These are phyloP conservation scores for Candida frijolesensis DNA, from an alignment of 1,139 yeast genomes.

Conservation along the genomic window DNA sequence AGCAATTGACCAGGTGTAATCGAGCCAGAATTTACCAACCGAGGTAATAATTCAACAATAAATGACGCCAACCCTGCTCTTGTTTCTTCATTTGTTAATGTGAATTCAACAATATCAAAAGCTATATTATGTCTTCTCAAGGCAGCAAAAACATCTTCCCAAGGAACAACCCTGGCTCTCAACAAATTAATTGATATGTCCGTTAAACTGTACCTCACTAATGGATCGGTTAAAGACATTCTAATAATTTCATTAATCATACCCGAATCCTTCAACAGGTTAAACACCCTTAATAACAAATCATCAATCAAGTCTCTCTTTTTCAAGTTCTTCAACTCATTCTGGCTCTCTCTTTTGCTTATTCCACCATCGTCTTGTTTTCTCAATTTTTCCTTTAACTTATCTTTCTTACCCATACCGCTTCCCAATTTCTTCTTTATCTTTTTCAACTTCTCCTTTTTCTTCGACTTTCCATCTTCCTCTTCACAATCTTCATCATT, in stretches of 20 bases:
- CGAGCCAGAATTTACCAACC: slow-evolving; percentile 18
- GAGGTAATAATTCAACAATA: slow-evolving; percentile 30
- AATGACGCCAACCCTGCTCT: slow-evolving; percentile 32
- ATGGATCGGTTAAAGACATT: slow-evolving; percentile 33
- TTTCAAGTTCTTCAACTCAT: slow-evolving; percentile 3
- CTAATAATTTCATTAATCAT: slow-evolving; percentile 30
- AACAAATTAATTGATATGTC: slow-evolving; percentile 30
- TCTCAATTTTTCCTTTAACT: slow-evolving; percentile 2
- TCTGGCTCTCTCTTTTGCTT: neutral
- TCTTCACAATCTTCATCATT: slow-evolving; percentile 4
- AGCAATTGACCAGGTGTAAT: slow-evolving; percentile 9
- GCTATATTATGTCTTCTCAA: slow-evolving; percentile 36
- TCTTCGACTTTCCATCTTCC: neutral
- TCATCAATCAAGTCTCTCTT: slow-evolving; percentile 23
- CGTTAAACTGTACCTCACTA: slow-evolving; percentile 27
- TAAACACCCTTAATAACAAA: slow-evolving; percentile 26
- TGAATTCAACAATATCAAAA: slow-evolving; percentile 26
- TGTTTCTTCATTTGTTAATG: slow-evolving; percentile 32
- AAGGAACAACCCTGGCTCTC: slow-evolving; percentile 35
- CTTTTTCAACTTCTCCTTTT: neutral
- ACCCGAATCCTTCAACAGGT: slow-evolving; percentile 32
- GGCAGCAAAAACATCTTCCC: slow-evolving; percentile 34
- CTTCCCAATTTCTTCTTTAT: no score
- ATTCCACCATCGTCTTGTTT: slow-evolving; percentile 6
- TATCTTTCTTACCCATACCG: neutral